These are phyloP conservation scores for Poterioochromonas sp. DNA, from an alignment of 352 stramenopile genomes.

Conservation along the genomic window DNA sequence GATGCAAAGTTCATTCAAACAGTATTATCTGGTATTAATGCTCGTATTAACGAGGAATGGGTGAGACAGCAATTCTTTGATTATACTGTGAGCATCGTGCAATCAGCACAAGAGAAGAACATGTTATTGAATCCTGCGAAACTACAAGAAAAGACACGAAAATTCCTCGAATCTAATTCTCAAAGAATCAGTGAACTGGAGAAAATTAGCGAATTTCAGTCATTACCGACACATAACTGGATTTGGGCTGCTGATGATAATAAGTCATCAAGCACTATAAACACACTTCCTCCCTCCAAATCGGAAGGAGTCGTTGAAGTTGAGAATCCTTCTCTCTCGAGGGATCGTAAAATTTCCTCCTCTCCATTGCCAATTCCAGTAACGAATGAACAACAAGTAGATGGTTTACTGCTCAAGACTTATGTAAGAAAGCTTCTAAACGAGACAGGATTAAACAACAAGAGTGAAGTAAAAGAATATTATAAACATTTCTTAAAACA, in stretches of 20 bases:
- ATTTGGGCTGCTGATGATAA: neutral
- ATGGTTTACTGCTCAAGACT: neutral
- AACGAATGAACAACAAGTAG: neutral
- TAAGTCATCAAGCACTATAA: neutral
- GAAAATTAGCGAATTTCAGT: neutral
- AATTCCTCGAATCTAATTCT: neutral
- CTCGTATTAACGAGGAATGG: conserved; percentile 17
- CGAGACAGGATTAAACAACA: neutral
- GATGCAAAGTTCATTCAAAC: conserved; percentile 10
- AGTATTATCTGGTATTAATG: conserved; percentile 20
- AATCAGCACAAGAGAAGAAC: neutral
- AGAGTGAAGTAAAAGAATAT: neutral
- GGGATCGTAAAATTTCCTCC: neutral
- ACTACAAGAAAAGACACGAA: neutral
- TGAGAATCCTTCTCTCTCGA: neutral
- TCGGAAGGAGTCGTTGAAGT: neutral
- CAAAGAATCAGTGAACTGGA: neutral
- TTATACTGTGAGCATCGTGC: conserved; percentile 11
- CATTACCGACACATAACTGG: neutral
- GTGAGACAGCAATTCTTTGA: conserved; percentile 29
- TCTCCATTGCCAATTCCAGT: neutral
- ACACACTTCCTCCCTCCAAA: neutral
- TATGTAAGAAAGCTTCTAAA: conserved; percentile 8
- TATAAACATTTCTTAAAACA: neutral
- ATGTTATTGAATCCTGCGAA: neutral